These are phyloP conservation scores for Cornus kousa DNA, from an alignment of 148 eudicot genomes.

Conservation along the genomic window DNA sequence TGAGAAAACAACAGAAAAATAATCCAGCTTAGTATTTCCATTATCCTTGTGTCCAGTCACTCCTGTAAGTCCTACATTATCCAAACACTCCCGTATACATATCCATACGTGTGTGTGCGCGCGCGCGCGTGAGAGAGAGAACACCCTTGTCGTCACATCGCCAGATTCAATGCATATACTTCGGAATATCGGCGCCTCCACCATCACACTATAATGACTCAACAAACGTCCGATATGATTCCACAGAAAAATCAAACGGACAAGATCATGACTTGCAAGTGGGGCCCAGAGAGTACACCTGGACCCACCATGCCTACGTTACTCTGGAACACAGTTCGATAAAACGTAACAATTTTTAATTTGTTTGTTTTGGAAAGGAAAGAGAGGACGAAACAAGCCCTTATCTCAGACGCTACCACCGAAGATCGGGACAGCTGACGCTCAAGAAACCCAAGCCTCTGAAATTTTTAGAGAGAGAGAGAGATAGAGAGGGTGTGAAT, in stretches of 20 bases:
- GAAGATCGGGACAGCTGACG: not conserved
- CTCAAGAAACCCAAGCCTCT: not conserved
- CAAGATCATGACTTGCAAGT: not conserved
- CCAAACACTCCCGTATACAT: not conserved
- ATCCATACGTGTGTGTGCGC: not conserved
- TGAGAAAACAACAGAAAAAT: too few relatives aligned
- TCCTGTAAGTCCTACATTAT: not conserved
- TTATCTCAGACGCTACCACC: slow-evolving; percentile 23
- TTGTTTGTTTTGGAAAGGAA: slow-evolving; percentile 12
- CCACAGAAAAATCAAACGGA: not conserved
- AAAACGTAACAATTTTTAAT: slow-evolving; percentile 11
- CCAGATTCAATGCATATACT: not conserved
- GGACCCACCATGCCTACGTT: not conserved
- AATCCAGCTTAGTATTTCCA: too few relatives aligned
- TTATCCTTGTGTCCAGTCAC: not conserved
- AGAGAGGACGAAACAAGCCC: slow-evolving; percentile 57
- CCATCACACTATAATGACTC: not conserved
- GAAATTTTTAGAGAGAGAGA: not conserved
- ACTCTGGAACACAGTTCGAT: not conserved
- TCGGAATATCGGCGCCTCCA: not conserved
- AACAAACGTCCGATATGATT: not conserved
- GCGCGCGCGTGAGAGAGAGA: not conserved
- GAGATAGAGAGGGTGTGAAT: not conserved
- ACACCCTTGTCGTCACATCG: not conserved
- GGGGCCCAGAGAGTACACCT: not conserved